These are phyloP conservation scores for Fusarium continuum DNA, from an alignment of 2,329 filamentous ascomycete species.

Conservation along the genomic window DNA sequence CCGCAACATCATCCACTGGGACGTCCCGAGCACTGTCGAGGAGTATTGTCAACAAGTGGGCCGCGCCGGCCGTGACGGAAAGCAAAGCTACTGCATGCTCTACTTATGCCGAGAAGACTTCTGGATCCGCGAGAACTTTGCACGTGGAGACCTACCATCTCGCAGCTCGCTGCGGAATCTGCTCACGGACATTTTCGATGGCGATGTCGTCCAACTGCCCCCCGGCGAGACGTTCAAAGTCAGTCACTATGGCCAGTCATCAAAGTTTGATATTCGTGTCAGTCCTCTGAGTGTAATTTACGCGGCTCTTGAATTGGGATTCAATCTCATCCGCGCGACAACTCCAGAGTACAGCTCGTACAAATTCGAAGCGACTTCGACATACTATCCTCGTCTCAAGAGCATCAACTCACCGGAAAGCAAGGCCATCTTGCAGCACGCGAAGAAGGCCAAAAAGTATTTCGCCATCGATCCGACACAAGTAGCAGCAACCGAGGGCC, in stretches of 20 bases:
- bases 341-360: constrained; percentile 67
- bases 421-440: constrained; percentile 53
- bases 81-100: constrained; percentile 64
- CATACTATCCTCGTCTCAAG: constrained; percentile 46
- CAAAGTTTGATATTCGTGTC: constrained; percentile 62
- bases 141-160: constrained; percentile 67
- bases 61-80: constrained; percentile 63
- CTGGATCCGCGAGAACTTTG: constrained; percentile 67
- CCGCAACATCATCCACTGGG: constrained; percentile 63
- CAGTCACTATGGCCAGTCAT: constrained; percentile 56
- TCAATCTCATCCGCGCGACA: constrained; percentile 63
- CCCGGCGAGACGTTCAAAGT: constrained; percentile 48
- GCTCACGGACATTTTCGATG: constrained; percentile 61
- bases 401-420: constrained; percentile 54
- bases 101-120: constrained; percentile 67
- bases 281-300: constrained; percentile 63
- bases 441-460: constrained; percentile 54
- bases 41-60: constrained; percentile 68
- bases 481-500: constrained; percentile 43
- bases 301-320: constrained; percentile 68
- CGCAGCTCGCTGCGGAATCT: constrained; percentile 57
- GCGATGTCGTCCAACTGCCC: constrained; percentile 32
- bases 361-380: constrained; percentile 53
- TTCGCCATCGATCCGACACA: constrained; percentile 60
- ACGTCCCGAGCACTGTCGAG: constrained; percentile 61